Evolutionary conservation across 139 green algal genomes (phyloP), one percentile per base, ranked within the genome.

Genomic region (Chloropicon primus): DNA sequence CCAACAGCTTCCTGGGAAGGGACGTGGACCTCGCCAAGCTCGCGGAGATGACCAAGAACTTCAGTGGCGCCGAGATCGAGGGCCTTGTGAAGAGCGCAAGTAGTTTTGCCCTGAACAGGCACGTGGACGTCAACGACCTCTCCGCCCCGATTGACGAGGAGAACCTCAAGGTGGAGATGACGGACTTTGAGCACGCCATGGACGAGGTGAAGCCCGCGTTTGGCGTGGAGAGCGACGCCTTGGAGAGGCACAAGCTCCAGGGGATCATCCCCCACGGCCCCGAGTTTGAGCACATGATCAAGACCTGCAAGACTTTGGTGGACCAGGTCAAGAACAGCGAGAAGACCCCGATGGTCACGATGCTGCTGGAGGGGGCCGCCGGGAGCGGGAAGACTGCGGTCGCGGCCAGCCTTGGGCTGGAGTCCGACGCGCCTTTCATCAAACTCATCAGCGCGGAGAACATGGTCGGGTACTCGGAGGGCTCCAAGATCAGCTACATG

Each of bases 171-270:
- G 92, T 96, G 26, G 72, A 0, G 76, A 92, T 92, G 88, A 77
- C 76, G 0, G 95, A 99, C 86, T 99, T 99, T 82, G 75, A 91
- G 76, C 28, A 73, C 21, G 93, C 96, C 0, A 81, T 98, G 25
- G 79, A 91, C 1, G 96, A 99, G 84, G 92, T 99, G 29, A 92
- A 92, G 81, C 93, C 96, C 1, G 94, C 96, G 0, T 99, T 98
- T 86, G 96, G 96, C 22, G 92, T 93, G 0, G 84, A 88, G 1
- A 89, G 85, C 22, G 92, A 97, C 26, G 85, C 83, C 26, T 88
- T 99, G 72, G 85, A 95, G 74, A 78, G 79, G 24, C 95, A 93
- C 86, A 71, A 5, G n/a, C 84, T 91, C 53, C 89, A 97, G 72
- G 95, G 95, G 77, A 96, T 99, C 72, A 90, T 98, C 17, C 79